Evolutionary conservation across 1,284 basidiomycete species (phyloP).

Genomic region (Puccinia triticina): DNA sequence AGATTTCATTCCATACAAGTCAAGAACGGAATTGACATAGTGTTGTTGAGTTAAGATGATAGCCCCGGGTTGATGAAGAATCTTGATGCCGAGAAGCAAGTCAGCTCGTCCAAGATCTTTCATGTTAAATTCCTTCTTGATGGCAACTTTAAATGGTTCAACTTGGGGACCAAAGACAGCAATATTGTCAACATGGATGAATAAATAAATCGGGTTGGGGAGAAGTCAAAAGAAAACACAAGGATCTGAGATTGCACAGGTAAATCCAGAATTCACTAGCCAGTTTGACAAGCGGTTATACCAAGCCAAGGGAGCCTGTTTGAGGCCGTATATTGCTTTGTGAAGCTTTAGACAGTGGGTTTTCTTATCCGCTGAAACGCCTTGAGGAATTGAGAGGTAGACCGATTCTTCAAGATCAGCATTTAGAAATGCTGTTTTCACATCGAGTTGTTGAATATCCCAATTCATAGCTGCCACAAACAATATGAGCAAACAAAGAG

Average conservation of each 20-base stretch:
- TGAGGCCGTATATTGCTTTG: constrained; percentile 29
- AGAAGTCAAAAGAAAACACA: constrained; percentile 9
- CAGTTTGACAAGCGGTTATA: background rate
- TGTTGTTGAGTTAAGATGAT: too few species aligned
- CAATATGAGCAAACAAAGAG: background rate
- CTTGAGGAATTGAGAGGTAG: too few species aligned
- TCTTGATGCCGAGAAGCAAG: too few species aligned
- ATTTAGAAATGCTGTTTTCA: background rate
- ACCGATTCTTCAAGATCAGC: background rate
- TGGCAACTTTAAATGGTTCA: too few species aligned
- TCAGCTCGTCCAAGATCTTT: too few species aligned
- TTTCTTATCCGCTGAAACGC: background rate
- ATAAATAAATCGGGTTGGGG: too few species aligned
- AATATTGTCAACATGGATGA: too few species aligned
- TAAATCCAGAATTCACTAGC: background rate
- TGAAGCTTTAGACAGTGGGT: background rate
- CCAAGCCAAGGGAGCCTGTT: constrained; percentile 12
- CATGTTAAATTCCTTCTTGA: too few species aligned
- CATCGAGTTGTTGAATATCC: constrained; percentile 7
- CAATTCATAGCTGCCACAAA: background rate
- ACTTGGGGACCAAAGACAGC: too few species aligned
- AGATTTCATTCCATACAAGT: background rate
- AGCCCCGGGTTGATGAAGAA: too few species aligned
- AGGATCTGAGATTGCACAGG: background rate
- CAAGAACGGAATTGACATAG: too few species aligned